A percentile compares a stretch with the other conserved stretches of the same genome.
phyloP scores from a whole-genome alignment of 257 asterid genomes.

The Catharanthus roseus region DNA sequence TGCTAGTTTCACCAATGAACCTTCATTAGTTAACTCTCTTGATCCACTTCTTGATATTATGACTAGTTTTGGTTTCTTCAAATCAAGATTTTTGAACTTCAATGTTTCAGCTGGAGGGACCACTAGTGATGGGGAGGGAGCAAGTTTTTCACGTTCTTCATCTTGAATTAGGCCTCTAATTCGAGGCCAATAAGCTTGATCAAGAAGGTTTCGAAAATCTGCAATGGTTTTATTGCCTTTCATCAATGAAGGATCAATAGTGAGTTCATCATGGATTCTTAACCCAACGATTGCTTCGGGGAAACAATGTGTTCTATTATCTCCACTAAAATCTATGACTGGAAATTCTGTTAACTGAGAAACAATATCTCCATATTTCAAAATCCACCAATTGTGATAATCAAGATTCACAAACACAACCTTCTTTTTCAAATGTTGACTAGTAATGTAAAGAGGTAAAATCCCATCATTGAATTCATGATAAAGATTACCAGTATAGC shows the following conservation, averaged over 20 bases:
- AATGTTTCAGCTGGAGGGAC: neutral
- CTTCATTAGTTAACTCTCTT: conserved; percentile 59
- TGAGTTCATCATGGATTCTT: conserved; percentile 57
- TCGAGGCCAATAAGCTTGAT: conserved; percentile 39
- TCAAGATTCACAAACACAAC: conserved; percentile 52
- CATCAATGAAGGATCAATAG: conserved; percentile 36
- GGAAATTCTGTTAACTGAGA: conserved; percentile 37
- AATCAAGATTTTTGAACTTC: neutral
- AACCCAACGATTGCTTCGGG: conserved; percentile 71
- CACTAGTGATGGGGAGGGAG: conserved; percentile 15
- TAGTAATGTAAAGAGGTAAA: conserved; percentile 65
- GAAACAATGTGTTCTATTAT: conserved; percentile 64
- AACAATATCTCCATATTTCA: conserved; percentile 43
- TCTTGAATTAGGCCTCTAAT: conserved; percentile 31
- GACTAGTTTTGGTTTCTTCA: conserved; percentile 44
- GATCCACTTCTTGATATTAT: conserved; percentile 57
- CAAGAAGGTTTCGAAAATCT: conserved; percentile 33
- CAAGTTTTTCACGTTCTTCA: conserved; percentile 26
- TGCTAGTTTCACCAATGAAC: conserved; percentile 41
- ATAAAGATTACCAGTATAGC: conserved; percentile 73
- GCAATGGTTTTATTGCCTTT: conserved; percentile 28
- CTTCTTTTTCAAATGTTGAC: conserved; percentile 40
- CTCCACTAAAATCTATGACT: conserved; percentile 39
- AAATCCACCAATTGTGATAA: conserved; percentile 42
- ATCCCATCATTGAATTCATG: conserved; percentile 81